Conservation (phyloP, 2,329 filamentous ascomycete species). For the Hymenoscyphus scutula region DNA sequence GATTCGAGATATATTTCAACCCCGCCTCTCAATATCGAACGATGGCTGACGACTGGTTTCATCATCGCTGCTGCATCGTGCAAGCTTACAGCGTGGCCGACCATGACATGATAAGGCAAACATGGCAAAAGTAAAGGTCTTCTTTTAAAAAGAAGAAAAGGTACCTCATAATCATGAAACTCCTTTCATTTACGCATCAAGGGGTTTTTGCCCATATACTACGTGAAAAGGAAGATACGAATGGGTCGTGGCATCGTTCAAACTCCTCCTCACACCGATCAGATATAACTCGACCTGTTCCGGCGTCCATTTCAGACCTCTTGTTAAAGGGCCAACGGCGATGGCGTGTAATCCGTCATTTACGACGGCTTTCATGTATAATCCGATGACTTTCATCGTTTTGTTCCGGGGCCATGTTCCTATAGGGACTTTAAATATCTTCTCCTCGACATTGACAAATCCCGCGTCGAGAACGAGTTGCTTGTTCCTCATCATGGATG, state of each 20-base stretch:
- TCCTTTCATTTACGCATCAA: neutral
- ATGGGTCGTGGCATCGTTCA: slow-evolving; percentile 24
- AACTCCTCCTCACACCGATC: slow-evolving; percentile 20
- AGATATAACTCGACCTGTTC: slow-evolving; percentile 26
- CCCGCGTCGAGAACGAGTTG: slow-evolving; percentile 34
- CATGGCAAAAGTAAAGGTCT: neutral
- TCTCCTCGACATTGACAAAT: slow-evolving; percentile 42
- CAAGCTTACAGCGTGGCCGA: neutral
- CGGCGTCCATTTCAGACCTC: slow-evolving; percentile 23
- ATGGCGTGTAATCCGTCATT: slow-evolving; percentile 22
- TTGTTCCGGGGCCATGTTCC: slow-evolving; percentile 48
- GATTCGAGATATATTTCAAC: neutral
- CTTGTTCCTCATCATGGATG: slow-evolving; percentile 11
- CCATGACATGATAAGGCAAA: neutral
- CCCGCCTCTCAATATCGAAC: neutral
- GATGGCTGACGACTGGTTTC: neutral
- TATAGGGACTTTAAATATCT: slow-evolving; percentile 45
- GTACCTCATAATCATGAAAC: neutral
- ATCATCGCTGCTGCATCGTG: too few relatives aligned
- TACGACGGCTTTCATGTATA: slow-evolving; percentile 13
- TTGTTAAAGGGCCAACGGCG: slow-evolving; percentile 22
- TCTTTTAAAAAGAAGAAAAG: neutral
- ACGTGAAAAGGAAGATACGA: slow-evolving; percentile 21
- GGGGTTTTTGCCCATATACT: slow-evolving; percentile 13
- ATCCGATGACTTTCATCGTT: slow-evolving; percentile 45